Base-by-base conservation (phyloP, 768 basidiomycete species). In the Rhizopogon vulgaris region DNA sequence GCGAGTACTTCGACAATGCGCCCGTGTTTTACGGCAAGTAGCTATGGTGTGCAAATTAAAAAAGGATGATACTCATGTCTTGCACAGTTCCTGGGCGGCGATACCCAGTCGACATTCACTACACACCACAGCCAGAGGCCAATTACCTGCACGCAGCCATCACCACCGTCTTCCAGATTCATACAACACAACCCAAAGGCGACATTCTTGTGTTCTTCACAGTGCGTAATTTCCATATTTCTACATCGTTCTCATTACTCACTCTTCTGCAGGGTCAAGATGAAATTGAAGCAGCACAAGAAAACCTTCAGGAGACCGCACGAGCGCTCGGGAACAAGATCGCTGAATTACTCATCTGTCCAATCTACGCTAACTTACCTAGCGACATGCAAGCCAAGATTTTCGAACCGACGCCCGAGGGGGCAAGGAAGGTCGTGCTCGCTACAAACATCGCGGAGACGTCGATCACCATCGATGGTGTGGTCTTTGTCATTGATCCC, bases 371-470 rank as follows among this genome's bases (percentile, higher is more conserved):
- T 56, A 98, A 96, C 66, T 72, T 99, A n/a, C 96, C 96, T 1
- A 94, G 92, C 59, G 96, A 99, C 55, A 94, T 99, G 94, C 96
- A 99, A 67, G 89, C 94, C 36, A 96, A 97, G 72, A 99, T 99
- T 52, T 99, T 99, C 69, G 96, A 99, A 68, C 95, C 96, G 1
- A 99, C 96, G 4, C 96, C 95, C 1, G 88, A 90, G 49, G 94
- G 94, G 17, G 91, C 96, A 25, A 78, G 96, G 52, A 99, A 99
- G 71, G 94, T 99, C 42, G 96, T 99, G 17, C 76, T 99, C 27
- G 96, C 96, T 3, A 99, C 96, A 18, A 99, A 99, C 64, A 98
- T 99, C 57, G 96, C 96, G n/a, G 96, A 99, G 70, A 99, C 96
- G 4, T 94, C 92, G 6, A 99, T 99, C 66, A 99, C 96, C 7